These are phyloP conservation scores for Nitzschia sp. DNA, from an alignment of 108 stramenopile species.

Conservation along the genomic window DNA sequence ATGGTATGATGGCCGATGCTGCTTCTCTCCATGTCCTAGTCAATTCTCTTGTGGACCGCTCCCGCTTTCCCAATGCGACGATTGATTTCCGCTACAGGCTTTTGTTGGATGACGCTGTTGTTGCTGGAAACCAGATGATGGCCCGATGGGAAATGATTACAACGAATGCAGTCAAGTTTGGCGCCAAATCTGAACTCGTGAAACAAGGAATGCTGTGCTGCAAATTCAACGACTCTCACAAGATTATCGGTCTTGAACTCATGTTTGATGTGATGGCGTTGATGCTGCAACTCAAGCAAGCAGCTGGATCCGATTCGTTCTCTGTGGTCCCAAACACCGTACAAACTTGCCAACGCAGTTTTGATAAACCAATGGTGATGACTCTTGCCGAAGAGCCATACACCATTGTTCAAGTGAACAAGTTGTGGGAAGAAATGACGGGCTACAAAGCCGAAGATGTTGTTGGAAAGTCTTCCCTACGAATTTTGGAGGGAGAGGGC, in stretches of 20 bases:
- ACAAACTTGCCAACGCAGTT: slow-evolving; percentile 76
- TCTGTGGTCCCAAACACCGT: slow-evolving; percentile 85
- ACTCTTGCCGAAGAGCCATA: slow-evolving; percentile 79
- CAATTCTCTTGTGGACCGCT: slow-evolving; percentile 77
- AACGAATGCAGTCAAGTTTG: slow-evolving; percentile 80
- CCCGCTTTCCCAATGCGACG: slow-evolving; percentile 62
- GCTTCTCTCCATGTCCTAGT: slow-evolving; percentile 83
- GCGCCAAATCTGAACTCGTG: slow-evolving; percentile 77
- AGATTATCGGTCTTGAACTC: slow-evolving; percentile 83
- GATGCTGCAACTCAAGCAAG: slow-evolving; percentile 96
- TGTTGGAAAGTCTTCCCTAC: slow-evolving; percentile 72
- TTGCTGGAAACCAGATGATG: slow-evolving; percentile 91
- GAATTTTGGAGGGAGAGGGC: slow-evolving; percentile 66
- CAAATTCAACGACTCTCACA: slow-evolving; percentile 87
- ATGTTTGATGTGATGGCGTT: slow-evolving; percentile 98
- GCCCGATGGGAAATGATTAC: slow-evolving; percentile 92
- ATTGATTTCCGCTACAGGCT: slow-evolving; percentile 87
- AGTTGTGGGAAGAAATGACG: slow-evolving; percentile 86
- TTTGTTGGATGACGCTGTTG: slow-evolving; percentile 84
- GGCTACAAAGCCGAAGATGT: slow-evolving; percentile 82
- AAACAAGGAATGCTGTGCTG: slow-evolving; percentile 93
- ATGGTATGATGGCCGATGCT: slow-evolving; percentile 93
- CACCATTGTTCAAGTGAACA: slow-evolving; percentile 87
- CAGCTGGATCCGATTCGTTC: slow-evolving; percentile 79
- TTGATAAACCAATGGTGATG: slow-evolving; percentile 85